Evolutionary conservation across 106 monocot genomes (phyloP), one percentile per base, ranked within the genome.

Genomic region (Hemerocallis citrina): DNA sequence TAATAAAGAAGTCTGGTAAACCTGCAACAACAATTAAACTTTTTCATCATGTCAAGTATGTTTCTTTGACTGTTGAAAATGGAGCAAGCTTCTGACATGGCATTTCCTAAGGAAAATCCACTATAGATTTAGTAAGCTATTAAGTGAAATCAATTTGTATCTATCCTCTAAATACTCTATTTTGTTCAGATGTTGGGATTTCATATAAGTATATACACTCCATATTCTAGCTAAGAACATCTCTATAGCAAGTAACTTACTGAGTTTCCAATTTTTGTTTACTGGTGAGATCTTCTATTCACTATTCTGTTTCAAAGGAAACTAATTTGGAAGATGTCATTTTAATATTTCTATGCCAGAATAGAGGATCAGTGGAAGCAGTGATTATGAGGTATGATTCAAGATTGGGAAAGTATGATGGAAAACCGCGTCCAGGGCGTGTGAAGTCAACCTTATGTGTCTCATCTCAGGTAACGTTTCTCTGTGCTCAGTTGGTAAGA

Each of bases 301-400:
- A 21, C 0, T 27, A 5, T 21, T 37, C 16, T 42, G 19, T 54
- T 31, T n/a, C n/a, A n/a, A n/a, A 33, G 43, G 10, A 24, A 46
- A 38, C 11, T 3, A 17, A 28, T n/a, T 24, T 25, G 21, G 32
- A 35, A 30, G 6, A 39, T 52, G 3, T 49, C n/a, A n/a, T 3
- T 35, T n/a, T 42, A 37, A 25, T 51, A 34, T 23, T 69, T 75
- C 36, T 35, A n/a, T 5, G 48, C 42, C 79, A 98, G 98, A 98
- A 88, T 76, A 85, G 88, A 5, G 29, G 57, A 38, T 80, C 64
- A 59, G 81, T 88, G 16, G 98, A 98, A 70, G 79, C 98, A 68
- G 98, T 98, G 57, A 85, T 98, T 50, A 98, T 98, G 98, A 81
- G 84, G 62, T 98, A 98, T 78, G 98, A 98, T 36, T 82, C 98